These are phyloP conservation scores for Lactarius sp. DNA, from an alignment of 768 basidiomycete species.

Conservation along the genomic window DNA sequence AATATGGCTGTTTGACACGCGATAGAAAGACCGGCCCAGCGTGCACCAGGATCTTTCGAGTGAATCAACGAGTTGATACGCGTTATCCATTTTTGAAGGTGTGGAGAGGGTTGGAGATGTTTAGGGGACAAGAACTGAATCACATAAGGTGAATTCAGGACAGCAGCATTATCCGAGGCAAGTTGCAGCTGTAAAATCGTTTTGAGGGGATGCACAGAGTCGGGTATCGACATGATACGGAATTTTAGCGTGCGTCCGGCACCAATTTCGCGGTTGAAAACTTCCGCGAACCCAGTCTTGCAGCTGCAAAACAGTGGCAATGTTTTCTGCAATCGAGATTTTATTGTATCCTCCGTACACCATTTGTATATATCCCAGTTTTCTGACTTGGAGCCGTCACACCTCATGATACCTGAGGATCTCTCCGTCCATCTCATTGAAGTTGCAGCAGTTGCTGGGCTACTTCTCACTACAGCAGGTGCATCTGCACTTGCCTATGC, in stretches of 20 bases:
- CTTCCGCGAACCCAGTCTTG: no score
- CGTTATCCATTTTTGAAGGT: slow-evolving; percentile 71
- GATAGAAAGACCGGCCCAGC: slow-evolving; percentile 77
- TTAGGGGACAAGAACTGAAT: slow-evolving; percentile 50
- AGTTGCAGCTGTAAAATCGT: slow-evolving; percentile 65
- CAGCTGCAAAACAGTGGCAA: no score
- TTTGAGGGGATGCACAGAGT: slow-evolving; percentile 47
- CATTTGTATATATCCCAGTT: no score
- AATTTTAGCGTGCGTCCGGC: not conserved
- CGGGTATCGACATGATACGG: slow-evolving; percentile 11
- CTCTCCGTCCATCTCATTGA: no score
- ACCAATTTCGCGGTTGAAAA: no score
- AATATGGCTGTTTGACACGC: slow-evolving; percentile 60
- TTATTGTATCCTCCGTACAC: no score
- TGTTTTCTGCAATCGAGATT: no score
- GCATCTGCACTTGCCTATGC: no score
- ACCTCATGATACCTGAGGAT: no score
- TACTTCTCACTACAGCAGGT: no score
- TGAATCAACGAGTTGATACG: slow-evolving; percentile 70
- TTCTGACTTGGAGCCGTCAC: no score
- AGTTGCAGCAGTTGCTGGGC: no score
- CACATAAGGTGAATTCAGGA: slow-evolving; percentile 54
- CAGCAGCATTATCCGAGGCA: slow-evolving; percentile 59
- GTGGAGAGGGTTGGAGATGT: slow-evolving; percentile 54
- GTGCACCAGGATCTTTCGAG: slow-evolving; percentile 68